A percentile compares a stretch with the other conserved stretches of the same genome.
phyloP scores from a whole-genome alignment of 352 stramenopile genomes.

The Phytophthora fragariaefolia region DNA sequence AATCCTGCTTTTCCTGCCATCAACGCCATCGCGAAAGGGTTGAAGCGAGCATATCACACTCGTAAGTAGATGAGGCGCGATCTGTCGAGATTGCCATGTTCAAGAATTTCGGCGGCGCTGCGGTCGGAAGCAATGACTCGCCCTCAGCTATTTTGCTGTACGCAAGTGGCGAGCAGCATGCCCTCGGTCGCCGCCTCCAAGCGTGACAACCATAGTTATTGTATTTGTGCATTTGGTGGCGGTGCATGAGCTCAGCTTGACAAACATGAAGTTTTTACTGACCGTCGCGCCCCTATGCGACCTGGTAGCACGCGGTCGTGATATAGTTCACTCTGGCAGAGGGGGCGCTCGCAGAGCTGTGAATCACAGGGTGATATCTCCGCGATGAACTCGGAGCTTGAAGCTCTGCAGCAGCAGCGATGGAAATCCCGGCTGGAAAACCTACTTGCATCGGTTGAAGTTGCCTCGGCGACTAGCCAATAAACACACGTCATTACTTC shows the following conservation, averaged over 20 bases:
- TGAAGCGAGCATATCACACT: conserved; percentile 14
- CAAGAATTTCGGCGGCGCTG: not conserved
- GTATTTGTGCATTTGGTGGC: too few species aligned
- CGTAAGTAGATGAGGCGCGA: conserved; percentile 26
- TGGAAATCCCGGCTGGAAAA: not conserved
- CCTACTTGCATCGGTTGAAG: not conserved
- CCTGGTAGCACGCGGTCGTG: not conserved
- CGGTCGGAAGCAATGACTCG: not conserved
- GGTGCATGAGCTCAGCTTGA: not conserved
- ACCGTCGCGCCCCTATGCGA: not conserved
- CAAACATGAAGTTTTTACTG: not conserved
- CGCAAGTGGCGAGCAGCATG: not conserved
- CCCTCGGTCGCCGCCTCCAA: not conserved
- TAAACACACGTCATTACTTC: not conserved
- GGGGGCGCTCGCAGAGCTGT: not conserved
- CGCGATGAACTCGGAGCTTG: not conserved
- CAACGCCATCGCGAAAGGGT: not conserved
- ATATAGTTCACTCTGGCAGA: not conserved
- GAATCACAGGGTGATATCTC: not conserved
- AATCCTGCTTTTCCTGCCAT: not conserved
- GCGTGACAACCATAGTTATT: too few species aligned
- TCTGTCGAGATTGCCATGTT: conserved; percentile 16
- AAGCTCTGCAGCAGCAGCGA: not conserved
- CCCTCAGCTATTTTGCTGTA: conserved; percentile 3
- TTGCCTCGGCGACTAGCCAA: not conserved